These are phyloP conservation scores for Passiflora organensis DNA, from an alignment of 345 rosid species.

Conservation along the genomic window DNA sequence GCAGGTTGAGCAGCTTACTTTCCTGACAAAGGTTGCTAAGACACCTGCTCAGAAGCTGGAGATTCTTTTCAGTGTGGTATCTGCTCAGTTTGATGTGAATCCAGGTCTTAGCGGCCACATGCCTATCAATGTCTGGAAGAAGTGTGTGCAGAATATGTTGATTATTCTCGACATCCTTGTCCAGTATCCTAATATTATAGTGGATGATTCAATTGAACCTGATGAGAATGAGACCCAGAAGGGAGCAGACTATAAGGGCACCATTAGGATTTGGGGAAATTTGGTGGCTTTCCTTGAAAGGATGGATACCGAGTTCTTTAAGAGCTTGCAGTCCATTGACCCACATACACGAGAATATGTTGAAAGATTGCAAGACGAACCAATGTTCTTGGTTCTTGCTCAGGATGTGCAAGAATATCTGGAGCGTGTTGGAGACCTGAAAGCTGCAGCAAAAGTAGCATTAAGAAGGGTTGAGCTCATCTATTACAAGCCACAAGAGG, in stretches of 20 bases:
- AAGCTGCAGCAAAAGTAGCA: slow-evolving; percentile 81
- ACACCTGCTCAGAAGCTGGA: slow-evolving; percentile 97
- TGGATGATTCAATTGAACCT: slow-evolving; percentile 69
- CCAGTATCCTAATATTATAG: slow-evolving; percentile 62
- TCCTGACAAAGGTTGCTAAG: slow-evolving; percentile 85
- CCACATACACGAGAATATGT: slow-evolving; percentile 89
- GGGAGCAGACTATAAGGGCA: slow-evolving; percentile 54
- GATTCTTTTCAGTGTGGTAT: slow-evolving; percentile 79
- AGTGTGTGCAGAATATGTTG: slow-evolving; percentile 78
- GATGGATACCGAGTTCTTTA: slow-evolving; percentile 78
- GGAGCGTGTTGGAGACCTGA: slow-evolving; percentile 52
- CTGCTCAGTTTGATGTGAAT: slow-evolving; percentile 93
- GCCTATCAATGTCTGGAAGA: slow-evolving; percentile 92
- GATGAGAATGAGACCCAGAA: slow-evolving; percentile 85
- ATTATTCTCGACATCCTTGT: slow-evolving; percentile 72
- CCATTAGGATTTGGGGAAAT: slow-evolving; percentile 74
- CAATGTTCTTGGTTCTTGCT: slow-evolving; percentile 70
- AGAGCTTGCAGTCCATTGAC: slow-evolving; percentile 87
- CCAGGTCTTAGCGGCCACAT: slow-evolving; percentile 91
- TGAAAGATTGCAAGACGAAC: slow-evolving; percentile 84
- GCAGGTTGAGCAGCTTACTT: slow-evolving; percentile 88
- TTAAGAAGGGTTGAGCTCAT: slow-evolving; percentile 67
- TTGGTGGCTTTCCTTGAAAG: slow-evolving; percentile 85
- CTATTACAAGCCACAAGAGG: slow-evolving; percentile 88
- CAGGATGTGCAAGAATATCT: slow-evolving; percentile 84